These are phyloP conservation scores for Neurospora sp. DNA, from an alignment of 495 filamentous ascomycete genomes.

Conservation along the genomic window DNA sequence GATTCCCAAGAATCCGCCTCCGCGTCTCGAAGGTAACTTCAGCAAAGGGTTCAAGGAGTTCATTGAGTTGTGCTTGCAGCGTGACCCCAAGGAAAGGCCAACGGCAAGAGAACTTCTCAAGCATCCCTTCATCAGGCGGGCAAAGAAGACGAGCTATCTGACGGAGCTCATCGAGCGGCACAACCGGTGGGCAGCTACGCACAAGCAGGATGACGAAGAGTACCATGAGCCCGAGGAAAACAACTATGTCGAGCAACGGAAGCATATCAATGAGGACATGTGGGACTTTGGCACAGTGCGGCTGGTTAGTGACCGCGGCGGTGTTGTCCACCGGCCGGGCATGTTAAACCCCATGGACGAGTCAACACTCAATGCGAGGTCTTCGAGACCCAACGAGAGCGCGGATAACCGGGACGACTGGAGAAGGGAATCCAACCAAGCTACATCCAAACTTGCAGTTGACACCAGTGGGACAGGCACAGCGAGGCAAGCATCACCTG, in stretches of 20 bases:
- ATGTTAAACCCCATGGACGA: slow-evolving; percentile 61
- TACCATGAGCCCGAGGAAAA: slow-evolving; percentile 20
- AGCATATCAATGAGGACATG: slow-evolving; percentile 61
- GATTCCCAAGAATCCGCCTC: slow-evolving; percentile 90
- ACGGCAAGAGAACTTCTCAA: slow-evolving; percentile 80
- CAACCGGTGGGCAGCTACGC: slow-evolving; percentile 69
- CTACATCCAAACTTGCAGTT: slow-evolving; percentile 26
- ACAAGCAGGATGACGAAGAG: slow-evolving; percentile 56
- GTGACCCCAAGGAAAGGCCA: slow-evolving; percentile 80
- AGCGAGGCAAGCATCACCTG: slow-evolving; percentile 44
- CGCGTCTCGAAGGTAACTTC: slow-evolving; percentile 74
- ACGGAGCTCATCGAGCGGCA: slow-evolving; percentile 89
- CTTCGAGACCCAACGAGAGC: slow-evolving; percentile 33
- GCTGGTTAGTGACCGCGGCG: slow-evolving; percentile 50
- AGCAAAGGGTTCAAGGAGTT: slow-evolving; percentile 91
- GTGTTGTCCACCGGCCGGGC: slow-evolving; percentile 34
- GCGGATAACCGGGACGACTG: slow-evolving; percentile 41
- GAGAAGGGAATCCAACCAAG: slow-evolving; percentile 22
- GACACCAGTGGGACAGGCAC: slow-evolving; percentile 20
- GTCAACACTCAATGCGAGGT: slow-evolving; percentile 57
- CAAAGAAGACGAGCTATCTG: slow-evolving; percentile 81
- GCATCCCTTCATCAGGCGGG: slow-evolving; percentile 79
- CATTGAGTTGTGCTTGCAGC: slow-evolving; percentile 73
- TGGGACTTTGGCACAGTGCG: slow-evolving; percentile 96
- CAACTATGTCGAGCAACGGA: slow-evolving; percentile 21